Conservation (phyloP, 768 basidiomycete genomes). For the Leccinum disarticulatum region DNA sequence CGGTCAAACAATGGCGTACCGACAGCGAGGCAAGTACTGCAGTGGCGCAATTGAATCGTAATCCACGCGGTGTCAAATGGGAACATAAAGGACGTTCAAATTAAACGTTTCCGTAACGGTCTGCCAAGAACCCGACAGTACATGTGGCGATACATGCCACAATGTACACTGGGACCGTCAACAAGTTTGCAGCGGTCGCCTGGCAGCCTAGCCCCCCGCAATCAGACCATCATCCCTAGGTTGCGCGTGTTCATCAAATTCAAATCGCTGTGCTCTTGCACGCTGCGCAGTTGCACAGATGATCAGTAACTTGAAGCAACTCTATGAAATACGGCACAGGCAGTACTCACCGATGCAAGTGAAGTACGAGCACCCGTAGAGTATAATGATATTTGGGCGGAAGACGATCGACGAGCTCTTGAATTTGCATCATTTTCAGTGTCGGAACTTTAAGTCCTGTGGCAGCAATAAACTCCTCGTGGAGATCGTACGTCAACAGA, state of each 20-base stretch:
- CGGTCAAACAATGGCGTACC: too few relatives aligned
- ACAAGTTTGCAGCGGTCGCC: too few relatives aligned
- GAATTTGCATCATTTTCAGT: constrained; percentile 58
- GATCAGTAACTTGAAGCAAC: not conserved
- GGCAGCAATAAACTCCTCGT: constrained; percentile 85
- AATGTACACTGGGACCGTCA: too few relatives aligned
- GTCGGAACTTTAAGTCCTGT: constrained; percentile 64
- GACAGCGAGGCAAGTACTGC: too few relatives aligned
- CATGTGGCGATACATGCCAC: too few relatives aligned
- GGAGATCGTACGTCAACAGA: constrained; percentile 85
- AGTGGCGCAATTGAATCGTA: too few relatives aligned
- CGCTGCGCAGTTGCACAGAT: constrained; percentile 30
- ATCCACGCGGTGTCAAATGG: too few relatives aligned
- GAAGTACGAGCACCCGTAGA: constrained; percentile 76
- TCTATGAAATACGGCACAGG: not conserved
- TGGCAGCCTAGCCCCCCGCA: too few relatives aligned
- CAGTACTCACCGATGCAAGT: constrained; percentile 71
- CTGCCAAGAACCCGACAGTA: too few relatives aligned
- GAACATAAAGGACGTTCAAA: too few relatives aligned
- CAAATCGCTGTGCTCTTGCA: constrained; percentile 62
- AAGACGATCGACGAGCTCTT: constrained; percentile 70
- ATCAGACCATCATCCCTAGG: constrained; percentile 51
- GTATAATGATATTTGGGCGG: constrained; percentile 90
- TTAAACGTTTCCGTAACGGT: too few relatives aligned
- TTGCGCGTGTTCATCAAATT: constrained; percentile 97